Evolutionary conservation across 441 rosid genomes (phyloP), one percentile per base, ranked within the genome.

Genomic region (Bruguiera hainesii): DNA sequence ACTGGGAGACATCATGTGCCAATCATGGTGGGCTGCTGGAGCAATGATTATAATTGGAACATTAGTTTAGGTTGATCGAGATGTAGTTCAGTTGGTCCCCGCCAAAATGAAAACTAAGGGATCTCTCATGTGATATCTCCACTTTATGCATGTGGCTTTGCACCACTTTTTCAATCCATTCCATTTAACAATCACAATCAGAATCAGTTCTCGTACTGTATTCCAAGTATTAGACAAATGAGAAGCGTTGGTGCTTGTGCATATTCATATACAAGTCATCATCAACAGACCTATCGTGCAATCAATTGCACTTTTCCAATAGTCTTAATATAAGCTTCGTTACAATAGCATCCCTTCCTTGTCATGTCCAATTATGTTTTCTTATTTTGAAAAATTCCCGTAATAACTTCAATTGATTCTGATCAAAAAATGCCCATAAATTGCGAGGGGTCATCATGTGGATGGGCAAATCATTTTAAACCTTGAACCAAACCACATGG

Each of bases 81-180:
- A 59, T 18, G 58, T 60, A 46, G 39, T 29, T 31, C 37, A 6
- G n/a, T 79, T 74, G 84, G 73, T 78, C 76, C 80, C 67, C 65
- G 66, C 75, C 71, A 59, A 33, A 69, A 50, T 50, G 6, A 50
- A 50, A 4, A 8, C n/a, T 49, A 49, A 48, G 63, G 64, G 71
- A 76, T 16, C 80, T 75, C 78, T 82, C 87, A 81, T 76, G 84
- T 81, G 81, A 73, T 78, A 0, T 2, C 39, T 71, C 48, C 61
- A 62, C 86, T 80, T 83, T 78, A 52, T 78, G 75, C 87, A 83
- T 76, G 89, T 83, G 89, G 66, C 58, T 70, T 42, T 79, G 85
- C 65, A 28, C 59, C 73, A 79, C 46, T 55, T 70, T 48, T 33
- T n/a, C 37, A 30, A 35, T 33, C 66, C 51, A 37, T 70, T 62